A percentile compares a stretch with the other conserved stretches of the same genome.
Evolutionary conservation across 2,329 filamentous ascomycete genomes (phyloP).

Genomic region (Sporothrix brasiliensis): DNA sequence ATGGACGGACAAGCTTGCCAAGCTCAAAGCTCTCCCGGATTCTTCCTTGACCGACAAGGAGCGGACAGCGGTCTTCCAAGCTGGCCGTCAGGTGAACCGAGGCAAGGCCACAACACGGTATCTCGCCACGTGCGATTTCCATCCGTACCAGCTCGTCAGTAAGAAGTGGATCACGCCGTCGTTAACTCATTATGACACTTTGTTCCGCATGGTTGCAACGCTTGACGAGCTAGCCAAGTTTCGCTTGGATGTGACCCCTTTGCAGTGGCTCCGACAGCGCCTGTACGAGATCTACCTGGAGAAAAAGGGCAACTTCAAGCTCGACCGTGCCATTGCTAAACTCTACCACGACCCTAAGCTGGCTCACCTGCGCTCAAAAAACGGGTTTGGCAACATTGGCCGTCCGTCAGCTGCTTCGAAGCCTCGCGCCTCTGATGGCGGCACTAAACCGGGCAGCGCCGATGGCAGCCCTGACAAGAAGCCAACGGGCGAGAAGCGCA

Average conservation of each 20-base stretch:
- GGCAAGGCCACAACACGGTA: conserved; percentile 58
- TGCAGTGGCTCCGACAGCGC: conserved; percentile 62
- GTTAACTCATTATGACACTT: conserved; percentile 58
- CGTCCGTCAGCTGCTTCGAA: conserved; percentile 47
- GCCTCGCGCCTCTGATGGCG: conserved; percentile 34
- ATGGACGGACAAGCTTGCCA: conserved; percentile 55
- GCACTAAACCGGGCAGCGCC: not conserved
- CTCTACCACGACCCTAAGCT: conserved; percentile 61
- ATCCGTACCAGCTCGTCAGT: conserved; percentile 59
- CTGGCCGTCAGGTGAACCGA: conserved; percentile 59
- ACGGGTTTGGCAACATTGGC: conserved; percentile 61
- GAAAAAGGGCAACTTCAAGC: conserved; percentile 54
- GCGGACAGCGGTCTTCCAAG: conserved; percentile 55
- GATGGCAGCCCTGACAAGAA: not conserved
- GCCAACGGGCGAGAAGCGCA: conserved; percentile 29
- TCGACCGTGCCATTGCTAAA: conserved; percentile 55
- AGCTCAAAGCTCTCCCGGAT: conserved; percentile 45
- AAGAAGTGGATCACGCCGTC: conserved; percentile 55
- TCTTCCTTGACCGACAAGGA: conserved; percentile 41
- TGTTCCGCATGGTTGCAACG: conserved; percentile 59
- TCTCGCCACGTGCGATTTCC: conserved; percentile 54
- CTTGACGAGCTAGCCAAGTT: conserved; percentile 59
- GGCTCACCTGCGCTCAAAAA: conserved; percentile 52
- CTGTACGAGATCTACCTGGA: conserved; percentile 53
- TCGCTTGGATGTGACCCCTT: conserved; percentile 54